Evolutionary conservation across 371 early-diverging fungal species (phyloP).

Genomic region (Apophysomyces sp.): DNA sequence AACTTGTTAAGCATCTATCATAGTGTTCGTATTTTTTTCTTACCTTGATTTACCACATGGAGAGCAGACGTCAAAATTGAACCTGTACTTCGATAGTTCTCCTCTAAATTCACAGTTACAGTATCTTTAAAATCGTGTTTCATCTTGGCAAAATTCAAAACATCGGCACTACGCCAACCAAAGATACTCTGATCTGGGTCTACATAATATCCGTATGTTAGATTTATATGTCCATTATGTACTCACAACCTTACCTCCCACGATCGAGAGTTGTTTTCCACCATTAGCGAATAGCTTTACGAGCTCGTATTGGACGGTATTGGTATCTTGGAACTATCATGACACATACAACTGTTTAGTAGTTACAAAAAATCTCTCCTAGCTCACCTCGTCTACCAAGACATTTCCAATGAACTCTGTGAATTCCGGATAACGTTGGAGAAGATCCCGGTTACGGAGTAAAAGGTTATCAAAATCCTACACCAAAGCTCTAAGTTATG

Average conservation of each 20-base stretch:
- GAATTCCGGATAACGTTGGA: conserved; percentile 21
- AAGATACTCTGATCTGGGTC: conserved; percentile 66
- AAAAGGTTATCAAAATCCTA: conserved; percentile 67
- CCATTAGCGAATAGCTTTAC: conserved; percentile 29
- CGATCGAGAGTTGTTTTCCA: conserved; percentile 50
- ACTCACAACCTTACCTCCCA: conserved; percentile 50
- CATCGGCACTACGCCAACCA: conserved; percentile 61
- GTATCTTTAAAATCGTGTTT: conserved; percentile 34
- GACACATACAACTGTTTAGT: not conserved
- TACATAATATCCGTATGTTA: conserved; percentile 1
- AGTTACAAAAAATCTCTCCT: not conserved
- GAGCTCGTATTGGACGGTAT: conserved; percentile 55
- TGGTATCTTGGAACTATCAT: conserved; percentile 66
- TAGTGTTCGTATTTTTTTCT: conserved; percentile 1
- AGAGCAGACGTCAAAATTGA: conserved; percentile 47
- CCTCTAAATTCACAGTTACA: conserved; percentile 38
- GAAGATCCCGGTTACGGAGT: conserved; percentile 29
- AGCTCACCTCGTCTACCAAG: conserved; percentile 57
- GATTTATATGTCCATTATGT: not conserved
- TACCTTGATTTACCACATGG: conserved; percentile 48
- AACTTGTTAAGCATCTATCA: not conserved
- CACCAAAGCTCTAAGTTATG: conserved; percentile 15
- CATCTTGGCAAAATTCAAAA: conserved; percentile 55
- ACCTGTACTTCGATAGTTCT: conserved; percentile 62
- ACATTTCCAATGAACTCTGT: conserved; percentile 31